Conservation (phyloP, 2,329 filamentous ascomycete species). For the Paramyrothecium roridum region DNA sequence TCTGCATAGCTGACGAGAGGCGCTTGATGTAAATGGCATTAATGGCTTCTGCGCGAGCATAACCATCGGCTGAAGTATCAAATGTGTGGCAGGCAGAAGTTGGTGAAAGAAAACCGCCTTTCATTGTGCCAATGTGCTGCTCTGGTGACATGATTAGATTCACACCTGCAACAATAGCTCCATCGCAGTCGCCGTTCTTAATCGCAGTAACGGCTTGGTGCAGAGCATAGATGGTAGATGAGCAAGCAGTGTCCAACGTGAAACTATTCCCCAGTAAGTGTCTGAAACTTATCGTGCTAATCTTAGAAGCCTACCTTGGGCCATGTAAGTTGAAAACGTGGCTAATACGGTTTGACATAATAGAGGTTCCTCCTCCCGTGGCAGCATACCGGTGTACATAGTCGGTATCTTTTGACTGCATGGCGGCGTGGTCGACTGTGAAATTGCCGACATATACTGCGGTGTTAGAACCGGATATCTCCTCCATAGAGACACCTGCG, state of each 20-base stretch:
- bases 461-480: slow-evolving; percentile 16
- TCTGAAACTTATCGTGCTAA: not conserved
- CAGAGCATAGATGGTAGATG: slow-evolving; percentile 37
- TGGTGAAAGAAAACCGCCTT: slow-evolving; percentile 20
- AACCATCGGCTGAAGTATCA: slow-evolving; percentile 45
- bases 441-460: slow-evolving; percentile 21
- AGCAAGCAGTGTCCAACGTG: slow-evolving; percentile 44
- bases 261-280: slow-evolving; percentile 21
- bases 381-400: slow-evolving; percentile 19
- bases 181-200: slow-evolving; percentile 23
- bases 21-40: slow-evolving; percentile 52
- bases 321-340: slow-evolving; percentile 19
- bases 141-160: slow-evolving; percentile 23
- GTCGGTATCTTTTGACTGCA: slow-evolving; percentile 19
- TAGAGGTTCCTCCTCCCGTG: slow-evolving; percentile 19
- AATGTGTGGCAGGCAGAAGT: slow-evolving; percentile 40
- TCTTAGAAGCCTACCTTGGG: slow-evolving; percentile 12
- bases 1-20: slow-evolving; percentile 46
- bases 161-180: slow-evolving; percentile 27
- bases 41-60: slow-evolving; percentile 56
- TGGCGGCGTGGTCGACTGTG: slow-evolving; percentile 17
- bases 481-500: slow-evolving; percentile 17
- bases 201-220: slow-evolving; percentile 35
- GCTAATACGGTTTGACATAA: slow-evolving; percentile 19
- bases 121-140: slow-evolving; percentile 17